Conservation (phyloP, 805 yeast species). For the Middelhovenomyces tepae region DNA sequence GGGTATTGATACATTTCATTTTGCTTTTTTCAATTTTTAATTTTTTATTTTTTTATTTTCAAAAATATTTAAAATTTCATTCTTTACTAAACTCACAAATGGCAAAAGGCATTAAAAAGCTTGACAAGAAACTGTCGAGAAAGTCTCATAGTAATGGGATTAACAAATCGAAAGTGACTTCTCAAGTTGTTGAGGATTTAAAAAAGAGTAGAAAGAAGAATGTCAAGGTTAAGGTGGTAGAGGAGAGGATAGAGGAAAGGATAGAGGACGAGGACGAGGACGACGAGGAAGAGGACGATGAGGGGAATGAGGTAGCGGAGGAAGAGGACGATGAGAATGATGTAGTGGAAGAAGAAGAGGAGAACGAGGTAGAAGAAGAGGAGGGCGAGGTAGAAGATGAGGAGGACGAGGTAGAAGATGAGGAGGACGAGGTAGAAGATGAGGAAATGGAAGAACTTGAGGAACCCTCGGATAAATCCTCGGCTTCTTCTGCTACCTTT, state of each 20-base stretch:
- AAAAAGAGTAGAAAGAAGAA: slow-evolving; percentile 5
- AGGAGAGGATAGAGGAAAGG: neutral
- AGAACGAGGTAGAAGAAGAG: slow-evolving; percentile 23
- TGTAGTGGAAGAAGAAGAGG: slow-evolving; percentile 16
- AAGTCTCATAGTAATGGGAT: too few relatives aligned
- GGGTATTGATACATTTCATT: too few relatives aligned
- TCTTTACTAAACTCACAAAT: neutral
- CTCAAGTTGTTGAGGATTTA: too few relatives aligned
- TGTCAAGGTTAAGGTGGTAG: slow-evolving; percentile 3
- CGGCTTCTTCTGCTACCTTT: slow-evolving; percentile 28
- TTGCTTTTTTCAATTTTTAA: neutral
- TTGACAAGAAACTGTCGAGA: slow-evolving; percentile 3
- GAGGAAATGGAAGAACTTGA: slow-evolving; percentile 22
- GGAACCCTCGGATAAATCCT: slow-evolving; percentile 16
- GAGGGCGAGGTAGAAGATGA: slow-evolving; percentile 21
- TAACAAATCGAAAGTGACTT: too few relatives aligned
- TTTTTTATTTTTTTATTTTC: slow-evolving; percentile 1
- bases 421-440: slow-evolving; percentile 15
- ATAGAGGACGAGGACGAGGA: slow-evolving; percentile 5
- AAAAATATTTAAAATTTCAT: slow-evolving; percentile 2
- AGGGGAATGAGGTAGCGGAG: slow-evolving; percentile 10
- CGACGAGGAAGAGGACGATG: slow-evolving; percentile 4
- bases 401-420: slow-evolving; percentile 19
- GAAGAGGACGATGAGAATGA: slow-evolving; percentile 18
- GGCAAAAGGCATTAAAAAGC: slow-evolving; percentile 1